Conservation (phyloP, 768 basidiomycete genomes). For the Calvatia gigantea region DNA sequence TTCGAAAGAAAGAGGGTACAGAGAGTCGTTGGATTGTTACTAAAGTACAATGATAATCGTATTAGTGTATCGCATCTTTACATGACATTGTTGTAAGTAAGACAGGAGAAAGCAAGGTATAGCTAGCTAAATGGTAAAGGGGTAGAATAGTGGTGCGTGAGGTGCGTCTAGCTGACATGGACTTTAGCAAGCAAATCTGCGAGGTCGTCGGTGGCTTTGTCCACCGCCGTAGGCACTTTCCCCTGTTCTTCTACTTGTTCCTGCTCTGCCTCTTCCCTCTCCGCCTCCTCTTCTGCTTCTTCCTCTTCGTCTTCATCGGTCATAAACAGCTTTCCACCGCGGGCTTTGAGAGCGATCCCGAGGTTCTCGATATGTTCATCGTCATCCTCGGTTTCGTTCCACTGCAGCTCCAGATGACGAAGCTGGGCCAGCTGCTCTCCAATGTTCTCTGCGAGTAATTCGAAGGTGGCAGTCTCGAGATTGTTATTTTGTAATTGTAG, state of each 20-base stretch:
- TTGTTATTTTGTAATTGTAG: slow-evolving; percentile 93
- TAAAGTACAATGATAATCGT: slow-evolving; percentile 35
- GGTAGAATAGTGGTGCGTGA: slow-evolving; percentile 6
- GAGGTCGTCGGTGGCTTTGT: slow-evolving; percentile 49
- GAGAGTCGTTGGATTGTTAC: slow-evolving; percentile 61
- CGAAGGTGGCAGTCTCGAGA: slow-evolving; percentile 66
- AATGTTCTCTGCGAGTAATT: slow-evolving; percentile 65
- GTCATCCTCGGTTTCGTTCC: slow-evolving; percentile 84
- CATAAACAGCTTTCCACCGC: slow-evolving; percentile 63
- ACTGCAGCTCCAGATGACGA: slow-evolving; percentile 78
- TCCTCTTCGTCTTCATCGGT: slow-evolving; percentile 84
- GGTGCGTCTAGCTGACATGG: slow-evolving; percentile 27
- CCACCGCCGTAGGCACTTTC: slow-evolving; percentile 18
- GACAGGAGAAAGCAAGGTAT: not conserved
- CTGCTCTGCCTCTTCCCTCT: slow-evolving; percentile 42
- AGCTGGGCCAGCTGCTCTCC: slow-evolving; percentile 54
- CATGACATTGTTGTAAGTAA: not conserved
- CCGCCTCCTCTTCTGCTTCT: slow-evolving; percentile 59
- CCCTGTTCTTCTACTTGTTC: slow-evolving; percentile 29
- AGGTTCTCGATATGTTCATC: slow-evolving; percentile 60
- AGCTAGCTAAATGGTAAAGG: not conserved
- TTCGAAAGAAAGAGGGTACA: slow-evolving; percentile 53
- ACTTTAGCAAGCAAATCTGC: slow-evolving; percentile 69
- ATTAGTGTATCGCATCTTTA: slow-evolving; percentile 1
- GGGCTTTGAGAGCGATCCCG: slow-evolving; percentile 49